Percentiles rank a stretch among this genome's conserved stretches.
Conservation (phyloP, 495 filamentous ascomycete genomes). For the Hypoxylon trugodes region DNA sequence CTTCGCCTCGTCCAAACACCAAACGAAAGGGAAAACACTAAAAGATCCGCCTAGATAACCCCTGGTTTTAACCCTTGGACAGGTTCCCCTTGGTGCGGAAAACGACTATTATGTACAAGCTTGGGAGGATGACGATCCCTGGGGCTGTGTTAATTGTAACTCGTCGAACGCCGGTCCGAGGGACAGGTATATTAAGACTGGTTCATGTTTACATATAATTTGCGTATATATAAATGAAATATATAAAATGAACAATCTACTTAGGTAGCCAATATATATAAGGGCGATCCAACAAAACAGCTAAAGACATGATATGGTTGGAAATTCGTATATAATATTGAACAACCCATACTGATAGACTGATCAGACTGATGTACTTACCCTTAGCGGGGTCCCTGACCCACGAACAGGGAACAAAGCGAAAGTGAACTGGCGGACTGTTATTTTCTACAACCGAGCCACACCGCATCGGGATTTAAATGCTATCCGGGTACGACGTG, state of each 20-base stretch:
- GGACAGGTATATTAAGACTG: neutral
- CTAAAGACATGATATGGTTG: too few species aligned
- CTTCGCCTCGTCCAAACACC: conserved; percentile 34
- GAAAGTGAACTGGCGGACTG: neutral
- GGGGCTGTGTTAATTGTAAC: conserved; percentile 19
- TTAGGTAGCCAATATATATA: too few species aligned
- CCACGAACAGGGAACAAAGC: too few species aligned
- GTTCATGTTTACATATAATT: neutral
- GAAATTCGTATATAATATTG: too few species aligned
- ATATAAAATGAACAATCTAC: neutral
- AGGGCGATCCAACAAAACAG: too few species aligned
- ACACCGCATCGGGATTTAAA: conserved; percentile 5
- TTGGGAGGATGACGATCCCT: conserved; percentile 33
- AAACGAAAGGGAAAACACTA: conserved; percentile 21
- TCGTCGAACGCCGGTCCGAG: too few species aligned
- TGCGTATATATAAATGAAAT: neutral
- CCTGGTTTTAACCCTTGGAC: conserved; percentile 15
- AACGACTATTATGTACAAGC: too few species aligned
- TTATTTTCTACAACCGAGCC: conserved; percentile 16
- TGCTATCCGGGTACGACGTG: neutral
- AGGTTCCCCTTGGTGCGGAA: conserved; percentile 13
- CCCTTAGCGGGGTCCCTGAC: too few species aligned
- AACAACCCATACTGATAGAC: too few species aligned
- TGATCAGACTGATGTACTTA: too few species aligned
- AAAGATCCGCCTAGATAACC: conserved; percentile 39